Conservation (phyloP, 2,329 filamentous ascomycete species). For the Aspergillus sp. region DNA sequence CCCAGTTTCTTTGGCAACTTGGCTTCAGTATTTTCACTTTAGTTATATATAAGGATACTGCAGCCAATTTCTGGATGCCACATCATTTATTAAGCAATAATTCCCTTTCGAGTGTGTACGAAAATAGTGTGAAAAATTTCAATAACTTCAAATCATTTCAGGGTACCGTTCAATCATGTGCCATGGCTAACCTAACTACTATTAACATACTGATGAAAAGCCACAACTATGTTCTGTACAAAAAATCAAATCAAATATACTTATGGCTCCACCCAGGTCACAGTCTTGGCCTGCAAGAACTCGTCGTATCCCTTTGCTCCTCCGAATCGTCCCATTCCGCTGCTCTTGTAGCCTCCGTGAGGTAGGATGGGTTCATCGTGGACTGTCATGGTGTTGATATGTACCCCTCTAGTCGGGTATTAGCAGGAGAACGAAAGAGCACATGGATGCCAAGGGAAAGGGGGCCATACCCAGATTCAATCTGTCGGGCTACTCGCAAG, state of each 20-base stretch:
- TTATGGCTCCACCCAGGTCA: slow-evolving; percentile 20
- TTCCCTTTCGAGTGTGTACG: too few relatives aligned
- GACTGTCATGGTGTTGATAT: slow-evolving; percentile 56
- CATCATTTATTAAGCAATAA: too few relatives aligned
- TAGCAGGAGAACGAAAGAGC: neutral
- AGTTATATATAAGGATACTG: too few relatives aligned
- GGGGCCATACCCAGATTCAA: slow-evolving; percentile 52
- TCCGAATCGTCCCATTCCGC: slow-evolving; percentile 53
- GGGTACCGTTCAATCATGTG: neutral
- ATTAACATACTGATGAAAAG: too few relatives aligned
- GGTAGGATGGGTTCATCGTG: slow-evolving; percentile 55
- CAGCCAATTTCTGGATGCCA: too few relatives aligned
- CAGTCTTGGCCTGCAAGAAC: slow-evolving; percentile 51
- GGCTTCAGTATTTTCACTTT: neutral
- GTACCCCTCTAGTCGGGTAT: slow-evolving; percentile 37
- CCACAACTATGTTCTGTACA: neutral
- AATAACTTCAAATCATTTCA: neutral
- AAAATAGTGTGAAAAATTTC: too few relatives aligned
- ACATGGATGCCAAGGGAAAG: neutral
- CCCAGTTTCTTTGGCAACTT: slow-evolving; percentile 9
- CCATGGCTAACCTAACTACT: too few relatives aligned
- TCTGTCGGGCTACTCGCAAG: slow-evolving; percentile 51
- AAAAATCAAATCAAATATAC: neutral
- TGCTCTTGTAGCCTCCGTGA: slow-evolving; percentile 54
- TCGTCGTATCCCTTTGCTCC: slow-evolving; percentile 44